A percentile compares a stretch with the other conserved stretches of the same genome.
phyloP scores from a whole-genome alignment of 495 filamentous ascomycete species.

The Choiromyces venosus region DNA sequence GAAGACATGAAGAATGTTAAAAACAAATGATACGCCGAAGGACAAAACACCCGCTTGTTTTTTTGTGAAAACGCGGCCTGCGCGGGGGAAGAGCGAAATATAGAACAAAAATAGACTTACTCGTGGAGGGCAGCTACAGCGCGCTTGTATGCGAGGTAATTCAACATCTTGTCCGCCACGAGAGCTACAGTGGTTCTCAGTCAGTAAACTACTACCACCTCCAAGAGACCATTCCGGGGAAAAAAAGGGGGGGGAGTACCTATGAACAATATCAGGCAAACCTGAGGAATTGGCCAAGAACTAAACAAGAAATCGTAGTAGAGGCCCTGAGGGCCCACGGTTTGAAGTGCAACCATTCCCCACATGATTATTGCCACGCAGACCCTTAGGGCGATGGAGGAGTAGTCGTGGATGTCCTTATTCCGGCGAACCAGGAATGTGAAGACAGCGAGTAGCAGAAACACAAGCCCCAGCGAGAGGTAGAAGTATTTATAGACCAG shows the following conservation, averaged over 20 bases:
- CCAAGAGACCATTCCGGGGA: not conserved
- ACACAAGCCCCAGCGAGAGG: conserved; percentile 20
- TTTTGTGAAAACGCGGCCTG: not conserved
- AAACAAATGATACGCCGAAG: too few species aligned
- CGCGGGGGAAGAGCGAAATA: not conserved
- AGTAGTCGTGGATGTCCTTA: conserved; percentile 39
- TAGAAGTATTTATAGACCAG: conserved; percentile 40
- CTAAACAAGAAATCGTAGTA: conserved; percentile 21
- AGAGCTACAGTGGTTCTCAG: conserved; percentile 6
- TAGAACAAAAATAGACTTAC: not conserved
- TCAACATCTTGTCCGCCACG: conserved; percentile 21
- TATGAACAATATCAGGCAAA: conserved; percentile 26
- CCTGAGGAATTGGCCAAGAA: conserved; percentile 32
- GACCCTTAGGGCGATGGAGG: conserved; percentile 30
- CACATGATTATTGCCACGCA: conserved; percentile 13
- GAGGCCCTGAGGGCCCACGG: not conserved
- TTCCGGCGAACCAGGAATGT: conserved; percentile 33
- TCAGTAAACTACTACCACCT: conserved; percentile 10
- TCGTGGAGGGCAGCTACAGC: conserved; percentile 8
- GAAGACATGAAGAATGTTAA: not conserved
- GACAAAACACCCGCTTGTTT: not conserved
- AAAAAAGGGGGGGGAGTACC: conserved; percentile 19
- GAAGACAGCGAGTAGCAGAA: conserved; percentile 35
- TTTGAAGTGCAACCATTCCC: conserved; percentile 20
- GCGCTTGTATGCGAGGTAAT: conserved; percentile 20